Conservation (phyloP, 352 stramenopile genomes). For the Phytophthora foliorum region DNA sequence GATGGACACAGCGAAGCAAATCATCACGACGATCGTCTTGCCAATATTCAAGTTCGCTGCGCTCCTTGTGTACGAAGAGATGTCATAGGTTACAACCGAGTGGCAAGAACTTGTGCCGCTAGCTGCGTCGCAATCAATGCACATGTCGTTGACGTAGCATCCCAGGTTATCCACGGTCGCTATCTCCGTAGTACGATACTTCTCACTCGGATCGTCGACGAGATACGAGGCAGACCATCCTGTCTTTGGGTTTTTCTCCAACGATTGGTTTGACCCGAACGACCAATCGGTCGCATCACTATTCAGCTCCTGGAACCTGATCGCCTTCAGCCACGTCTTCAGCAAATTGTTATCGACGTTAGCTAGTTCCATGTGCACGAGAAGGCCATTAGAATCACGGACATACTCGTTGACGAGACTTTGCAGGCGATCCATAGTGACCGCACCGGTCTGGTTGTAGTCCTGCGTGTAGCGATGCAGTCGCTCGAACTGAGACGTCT, state of each 20-base stretch:
- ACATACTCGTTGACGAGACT: constrained; percentile 79
- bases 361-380: constrained; percentile 69
- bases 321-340: constrained; percentile 58
- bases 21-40: constrained; percentile 92
- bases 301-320: constrained; percentile 69
- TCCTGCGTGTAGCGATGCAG: constrained; percentile 87
- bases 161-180: constrained; percentile 71
- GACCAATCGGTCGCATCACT: constrained; percentile 60
- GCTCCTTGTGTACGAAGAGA: constrained; percentile 50
- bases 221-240: constrained; percentile 75
- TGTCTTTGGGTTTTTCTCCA: constrained; percentile 73
- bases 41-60: constrained; percentile 76
- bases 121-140: constrained; percentile 54
- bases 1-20: constrained; percentile 92
- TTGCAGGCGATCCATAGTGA: constrained; percentile 59
- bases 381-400: constrained; percentile 74
- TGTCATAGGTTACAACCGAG: constrained; percentile 83
- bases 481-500: constrained; percentile 78
- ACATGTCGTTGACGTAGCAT: constrained; percentile 74
- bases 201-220: constrained; percentile 34
- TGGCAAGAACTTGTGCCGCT: constrained; percentile 62
- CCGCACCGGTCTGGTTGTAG: constrained; percentile 73
- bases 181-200: constrained; percentile 71
- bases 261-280: constrained; percentile 42
- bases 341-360: constrained; percentile 56